These are phyloP conservation scores for Gelatoporia subvermispora DNA, from an alignment of 768 basidiomycete genomes.

Conservation along the genomic window DNA sequence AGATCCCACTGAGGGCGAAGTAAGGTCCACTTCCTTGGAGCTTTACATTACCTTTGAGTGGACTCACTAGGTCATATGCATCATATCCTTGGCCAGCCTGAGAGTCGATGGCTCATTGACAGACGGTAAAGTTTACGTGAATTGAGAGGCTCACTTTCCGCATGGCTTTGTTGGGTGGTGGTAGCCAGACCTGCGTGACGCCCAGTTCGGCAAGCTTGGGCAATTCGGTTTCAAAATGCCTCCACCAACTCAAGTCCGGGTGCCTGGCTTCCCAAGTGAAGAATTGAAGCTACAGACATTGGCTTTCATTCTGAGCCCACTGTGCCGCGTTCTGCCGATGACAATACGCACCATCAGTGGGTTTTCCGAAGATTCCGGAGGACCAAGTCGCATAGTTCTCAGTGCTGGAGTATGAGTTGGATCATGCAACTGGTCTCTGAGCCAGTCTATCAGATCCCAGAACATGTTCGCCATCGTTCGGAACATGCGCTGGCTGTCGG, in stretches of 20 bases:
- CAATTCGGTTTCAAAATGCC: slow-evolving; percentile 61
- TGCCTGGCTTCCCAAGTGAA: slow-evolving; percentile 75
- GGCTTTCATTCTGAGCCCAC: neutral
- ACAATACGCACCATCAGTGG: slow-evolving; percentile 58
- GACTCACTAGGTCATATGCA: slow-evolving; percentile 74
- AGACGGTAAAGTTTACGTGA: neutral
- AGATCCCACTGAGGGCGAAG: slow-evolving; percentile 65
- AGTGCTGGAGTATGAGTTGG: slow-evolving; percentile 36
- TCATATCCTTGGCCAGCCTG: slow-evolving; percentile 78
- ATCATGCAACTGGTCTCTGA: too few relatives aligned
- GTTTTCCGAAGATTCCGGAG: slow-evolving; percentile 44
- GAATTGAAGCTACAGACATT: slow-evolving; percentile 60
- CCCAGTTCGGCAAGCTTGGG: slow-evolving; percentile 62
- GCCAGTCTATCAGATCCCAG: too few relatives aligned
- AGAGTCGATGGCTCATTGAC: neutral
- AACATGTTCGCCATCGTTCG: too few relatives aligned
- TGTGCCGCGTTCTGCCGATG: neutral
- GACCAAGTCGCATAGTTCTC: slow-evolving; percentile 56
- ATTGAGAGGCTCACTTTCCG: slow-evolving; percentile 38
- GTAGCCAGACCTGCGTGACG: slow-evolving; percentile 79
- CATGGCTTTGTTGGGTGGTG: slow-evolving; percentile 79
- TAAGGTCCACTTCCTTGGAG: neutral
- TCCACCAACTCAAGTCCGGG: slow-evolving; percentile 72
- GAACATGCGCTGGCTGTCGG: too few relatives aligned
- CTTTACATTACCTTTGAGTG: neutral